Base-by-base conservation (phyloP, 257 asterid genomes). In the Petunia axillaris region DNA sequence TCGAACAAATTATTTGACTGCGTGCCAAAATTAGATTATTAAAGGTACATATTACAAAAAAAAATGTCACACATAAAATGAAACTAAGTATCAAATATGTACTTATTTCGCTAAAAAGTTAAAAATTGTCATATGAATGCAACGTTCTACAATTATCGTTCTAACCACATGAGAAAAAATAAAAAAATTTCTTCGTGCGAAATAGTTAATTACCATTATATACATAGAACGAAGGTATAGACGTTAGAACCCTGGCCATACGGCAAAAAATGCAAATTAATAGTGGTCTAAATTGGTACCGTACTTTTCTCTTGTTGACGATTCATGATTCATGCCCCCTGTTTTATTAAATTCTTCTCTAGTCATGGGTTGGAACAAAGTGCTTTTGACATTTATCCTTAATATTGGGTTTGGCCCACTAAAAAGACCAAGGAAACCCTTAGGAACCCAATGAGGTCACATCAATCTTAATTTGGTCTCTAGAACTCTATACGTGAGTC, bases 361-460 rank as follows among this genome's bases (percentile, higher is more conserved):
- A 48, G 77, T 71, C 77, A 35, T 10, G 52, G 25, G 3, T 5
- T 14, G 48, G 35, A 25, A 48, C 25, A 5, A 71, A 48, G 50
- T 48, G 60, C 6, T 1, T 48, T 71, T 59, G 77, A 71, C 37
- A 50, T 46, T 48, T 71, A 71, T 46, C 41, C 43, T 46, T 46
- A 44, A 70, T 46, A 25, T 25, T 25, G 25, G 25, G 25, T 25
- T 25, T 70, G 77, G 43, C 77, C 77, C 77, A 70, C 77, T 0
- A 50, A 46, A 70, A 25, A 70, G 62, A 71, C 77, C 60, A 35
- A 78, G 9, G 54, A 48, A 53, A 8, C n/a, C 64, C 62, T 36
- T 48, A 48, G 40, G 75, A 78, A 64, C 44, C 37, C 13, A 54
- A 1, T 78, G 16, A 36, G n/a, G 62, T 78, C 81, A 78, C 81